Conservation (phyloP, 345 rosid species). For the Pelargonium nanum region DNA sequence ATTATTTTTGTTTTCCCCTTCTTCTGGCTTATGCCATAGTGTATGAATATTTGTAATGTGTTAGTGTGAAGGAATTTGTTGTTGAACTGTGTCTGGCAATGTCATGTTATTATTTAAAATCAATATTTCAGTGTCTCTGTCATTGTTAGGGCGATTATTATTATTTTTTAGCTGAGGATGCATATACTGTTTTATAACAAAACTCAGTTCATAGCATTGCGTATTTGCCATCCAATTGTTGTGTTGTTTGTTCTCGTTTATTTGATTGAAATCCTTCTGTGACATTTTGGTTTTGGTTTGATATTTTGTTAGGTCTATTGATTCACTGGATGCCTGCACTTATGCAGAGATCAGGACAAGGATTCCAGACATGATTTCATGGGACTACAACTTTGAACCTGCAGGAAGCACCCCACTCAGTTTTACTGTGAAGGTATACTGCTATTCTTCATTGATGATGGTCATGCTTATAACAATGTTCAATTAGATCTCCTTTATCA, state of each 20-base stretch:
- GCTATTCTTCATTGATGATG: neutral
- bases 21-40: no score
- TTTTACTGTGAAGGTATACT: conserved; percentile 63
- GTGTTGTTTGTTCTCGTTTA: conserved; percentile 2
- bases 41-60: no score
- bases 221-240: neutral
- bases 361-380: conserved; percentile 61
- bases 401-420: conserved; percentile 63
- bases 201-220: neutral
- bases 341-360: conserved; percentile 86
- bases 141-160: no score
- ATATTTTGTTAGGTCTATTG: conserved; percentile 47
- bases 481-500: neutral
- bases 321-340: conserved; percentile 59
- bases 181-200: neutral
- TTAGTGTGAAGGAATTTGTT: no score
- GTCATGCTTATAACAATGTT: neutral
- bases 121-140: no score
- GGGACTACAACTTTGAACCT: conserved; percentile 87
- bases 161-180: neutral
- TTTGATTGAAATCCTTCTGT: neutral
- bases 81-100: neutral
- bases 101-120: no score
- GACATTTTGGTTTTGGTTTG: neutral
- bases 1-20: no score